Base-by-base conservation (phyloP, 768 basidiomycete genomes). In the Arthromyces matolae region DNA sequence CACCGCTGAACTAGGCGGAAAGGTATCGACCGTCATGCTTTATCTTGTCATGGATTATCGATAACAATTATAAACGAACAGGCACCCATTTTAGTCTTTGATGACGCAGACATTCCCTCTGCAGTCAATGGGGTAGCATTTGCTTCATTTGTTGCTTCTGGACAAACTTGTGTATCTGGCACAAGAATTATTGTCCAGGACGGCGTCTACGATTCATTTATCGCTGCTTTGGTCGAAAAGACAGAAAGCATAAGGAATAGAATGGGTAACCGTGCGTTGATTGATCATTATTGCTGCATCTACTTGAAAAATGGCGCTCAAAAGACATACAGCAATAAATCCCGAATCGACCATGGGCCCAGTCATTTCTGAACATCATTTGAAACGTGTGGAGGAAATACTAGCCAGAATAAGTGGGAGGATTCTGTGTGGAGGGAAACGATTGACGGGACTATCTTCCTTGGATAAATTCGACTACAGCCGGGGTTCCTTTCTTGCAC, bases 81-180 rank as follows among this genome's bases (percentile, higher is more conserved):
- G 88, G 84, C 91, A 10, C 90, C 91, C 0, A 80, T 93, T 35
- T 60, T 93, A 9, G 71, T 93, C 8, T 93, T 92, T 58, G 71
- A 83, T 41, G 89, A 93, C 59, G 84, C 88, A 6, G 84, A 92
- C 57, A 57, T 89, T 41, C 53, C 68, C 18, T 75, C 79, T n/a
- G 84, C 90, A 0, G 85, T 88, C 18, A 92, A 93, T 52, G 91
- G 91, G 14, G 80, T 79, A 5, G 84, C 88, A 0, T 93, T 93
- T 59, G 84, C 89, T 8, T 80, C 85, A 1, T 93, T 93, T 56
- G 71, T 93, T 41, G 91, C 91, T 1, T 89, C 88, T 19, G 91
- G 91, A 3, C 91, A 93, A 68, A 92, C 90, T 8, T 92, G 90
- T 50, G 85, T 93, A n/a, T 92, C 90, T 2, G 90, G 89, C n/a